Conservation (phyloP, 805 yeast species). For the Candida insectalens region DNA sequence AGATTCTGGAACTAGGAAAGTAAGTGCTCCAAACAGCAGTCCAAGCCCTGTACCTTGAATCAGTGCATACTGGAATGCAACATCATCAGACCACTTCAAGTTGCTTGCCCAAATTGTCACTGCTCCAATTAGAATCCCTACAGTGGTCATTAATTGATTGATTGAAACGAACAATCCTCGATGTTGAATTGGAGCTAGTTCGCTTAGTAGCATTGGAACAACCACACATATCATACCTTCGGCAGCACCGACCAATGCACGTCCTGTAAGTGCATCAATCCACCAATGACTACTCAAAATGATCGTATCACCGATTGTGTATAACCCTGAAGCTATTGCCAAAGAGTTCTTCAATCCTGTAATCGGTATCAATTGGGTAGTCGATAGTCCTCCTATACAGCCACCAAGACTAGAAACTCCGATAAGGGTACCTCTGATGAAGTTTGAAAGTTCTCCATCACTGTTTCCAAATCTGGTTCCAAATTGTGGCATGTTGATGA, state of each 20-base stretch:
- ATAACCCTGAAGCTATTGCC: conserved; percentile 13
- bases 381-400: conserved; percentile 22
- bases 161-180: conserved; percentile 24
- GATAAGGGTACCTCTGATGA: conserved; percentile 22
- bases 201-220: conserved; percentile 28
- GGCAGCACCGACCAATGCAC: conserved; percentile 22
- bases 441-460: neutral
- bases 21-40: too few species aligned
- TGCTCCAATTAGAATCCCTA: conserved; percentile 25
- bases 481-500: conserved; percentile 22
- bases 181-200: conserved; percentile 20
- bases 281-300: conserved; percentile 12
- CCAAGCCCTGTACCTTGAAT: too few species aligned
- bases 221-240: conserved; percentile 23
- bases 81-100: neutral
- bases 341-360: conserved; percentile 19
- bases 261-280: conserved; percentile 18
- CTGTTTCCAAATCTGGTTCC: conserved; percentile 16
- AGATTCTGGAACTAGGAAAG: conserved; percentile 25
- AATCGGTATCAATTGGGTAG: conserved; percentile 14
- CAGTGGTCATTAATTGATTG: conserved; percentile 24
- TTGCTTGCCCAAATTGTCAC: conserved; percentile 14
- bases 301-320: conserved; percentile 13
- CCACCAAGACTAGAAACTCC: conserved; percentile 23
- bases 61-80: too few species aligned